phyloP scores from a whole-genome alignment of 306 rosid species.

The Corylus heterophylla region DNA sequence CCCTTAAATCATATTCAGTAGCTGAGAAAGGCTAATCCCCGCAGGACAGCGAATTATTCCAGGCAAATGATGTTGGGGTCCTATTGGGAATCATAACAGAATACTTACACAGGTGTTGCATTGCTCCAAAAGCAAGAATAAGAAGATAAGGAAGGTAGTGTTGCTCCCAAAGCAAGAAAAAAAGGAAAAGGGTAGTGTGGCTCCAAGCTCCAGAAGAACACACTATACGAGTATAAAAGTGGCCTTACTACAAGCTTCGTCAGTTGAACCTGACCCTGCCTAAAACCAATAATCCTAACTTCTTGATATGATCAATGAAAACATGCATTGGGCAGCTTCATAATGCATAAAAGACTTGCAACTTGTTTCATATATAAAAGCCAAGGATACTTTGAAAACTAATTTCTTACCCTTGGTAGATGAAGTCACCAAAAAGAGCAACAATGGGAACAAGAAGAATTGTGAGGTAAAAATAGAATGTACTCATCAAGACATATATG shows the following conservation, averaged over 20 bases:
- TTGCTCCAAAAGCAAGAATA: neutral
- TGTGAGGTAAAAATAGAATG: slow-evolving; percentile 74
- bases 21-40: neutral
- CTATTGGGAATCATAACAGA: neutral
- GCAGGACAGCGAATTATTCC: neutral
- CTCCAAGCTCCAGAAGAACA: neutral
- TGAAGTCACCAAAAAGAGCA: slow-evolving; percentile 84
- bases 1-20: neutral
- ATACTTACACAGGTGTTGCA: neutral
- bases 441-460: slow-evolving; percentile 77
- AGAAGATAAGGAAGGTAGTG: neutral
- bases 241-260: neutral
- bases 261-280: neutral
- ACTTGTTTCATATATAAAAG: neutral
- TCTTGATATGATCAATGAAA: neutral
- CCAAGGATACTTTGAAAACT: neutral
- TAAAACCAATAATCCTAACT: slow-evolving; percentile 7
- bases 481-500: slow-evolving; percentile 86
- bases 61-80: neutral
- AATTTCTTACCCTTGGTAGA: slow-evolving; percentile 78
- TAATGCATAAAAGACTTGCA: neutral
- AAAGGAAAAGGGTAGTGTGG: too few relatives aligned
- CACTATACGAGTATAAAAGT: neutral
- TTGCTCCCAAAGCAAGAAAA: neutral
- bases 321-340: slow-evolving; percentile 15